These are phyloP conservation scores for Crithidia thermophila DNA, from an alignment of 208 protist genomes.

Conservation along the genomic window DNA sequence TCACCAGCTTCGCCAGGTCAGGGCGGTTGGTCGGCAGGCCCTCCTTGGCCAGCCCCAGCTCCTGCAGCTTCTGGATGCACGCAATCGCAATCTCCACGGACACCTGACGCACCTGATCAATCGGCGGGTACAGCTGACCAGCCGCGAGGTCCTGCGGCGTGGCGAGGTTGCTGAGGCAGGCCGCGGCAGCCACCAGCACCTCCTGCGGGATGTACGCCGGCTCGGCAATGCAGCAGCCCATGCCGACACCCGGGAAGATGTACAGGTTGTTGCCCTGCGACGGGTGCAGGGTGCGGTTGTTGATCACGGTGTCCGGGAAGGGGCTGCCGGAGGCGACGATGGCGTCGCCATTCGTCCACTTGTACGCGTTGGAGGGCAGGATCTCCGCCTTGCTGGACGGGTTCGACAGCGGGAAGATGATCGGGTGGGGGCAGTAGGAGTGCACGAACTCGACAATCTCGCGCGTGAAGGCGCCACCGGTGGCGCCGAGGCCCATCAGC, in stretches of 20 bases:
- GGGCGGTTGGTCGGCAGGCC: constrained; percentile 49
- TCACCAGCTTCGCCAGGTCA: constrained; percentile 49
- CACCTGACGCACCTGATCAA: constrained; percentile 68
- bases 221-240: constrained; percentile 82
- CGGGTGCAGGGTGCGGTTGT: constrained; percentile 79
- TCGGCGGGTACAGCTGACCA: constrained; percentile 72
- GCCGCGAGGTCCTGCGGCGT: constrained; percentile 48
- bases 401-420: constrained; percentile 97
- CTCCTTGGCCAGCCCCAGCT: constrained; percentile 49
- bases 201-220: constrained; percentile 88
- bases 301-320: constrained; percentile 88
- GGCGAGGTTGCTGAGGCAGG: constrained; percentile 63
- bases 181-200: constrained; percentile 83
- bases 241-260: constrained; percentile 95
- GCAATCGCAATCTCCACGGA: constrained; percentile 71
- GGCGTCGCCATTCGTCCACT: constrained; percentile 91
- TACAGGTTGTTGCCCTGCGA: constrained; percentile 98
- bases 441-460: constrained; percentile 87
- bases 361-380: constrained; percentile 93
- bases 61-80: constrained; percentile 69
- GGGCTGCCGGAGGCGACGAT: constrained; percentile 97
- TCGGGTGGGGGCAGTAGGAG: constrained; percentile 81
- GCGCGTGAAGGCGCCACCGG: constrained; percentile 92
- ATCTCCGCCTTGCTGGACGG: constrained; percentile 89
- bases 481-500: constrained; percentile 94